Evolutionary conservation across 2,329 filamentous ascomycete genomes (phyloP).

Genomic region (Monosporascus sp.): DNA sequence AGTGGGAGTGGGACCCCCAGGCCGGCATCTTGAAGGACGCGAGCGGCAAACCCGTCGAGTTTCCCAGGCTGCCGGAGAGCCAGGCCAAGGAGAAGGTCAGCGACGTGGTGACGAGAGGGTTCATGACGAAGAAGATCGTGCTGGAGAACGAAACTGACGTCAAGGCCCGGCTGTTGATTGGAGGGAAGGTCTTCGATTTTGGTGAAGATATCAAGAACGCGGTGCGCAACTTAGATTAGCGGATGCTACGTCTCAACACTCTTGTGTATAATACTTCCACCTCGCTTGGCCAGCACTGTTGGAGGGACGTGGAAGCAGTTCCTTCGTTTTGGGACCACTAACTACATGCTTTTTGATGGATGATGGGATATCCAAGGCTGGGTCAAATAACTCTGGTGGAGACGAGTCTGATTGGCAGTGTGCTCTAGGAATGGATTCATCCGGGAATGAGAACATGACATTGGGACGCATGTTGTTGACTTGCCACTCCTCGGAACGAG

Average conservation of each 20-base stretch:
- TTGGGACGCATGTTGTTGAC: no score
- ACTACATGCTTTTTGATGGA: no score
- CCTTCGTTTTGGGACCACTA: no score
- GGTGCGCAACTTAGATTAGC: not conserved
- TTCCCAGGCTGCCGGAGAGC: conserved; percentile 13
- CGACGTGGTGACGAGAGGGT: conserved; percentile 15
- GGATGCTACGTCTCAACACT: not conserved
- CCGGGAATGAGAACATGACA: no score
- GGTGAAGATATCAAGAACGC: conserved; percentile 16
- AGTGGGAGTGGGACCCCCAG: conserved; percentile 24
- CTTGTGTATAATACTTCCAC: not conserved
- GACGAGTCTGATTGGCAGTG: no score
- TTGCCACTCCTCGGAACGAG: no score
- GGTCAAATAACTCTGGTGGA: no score
- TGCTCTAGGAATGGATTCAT: no score
- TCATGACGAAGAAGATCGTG: conserved; percentile 23
- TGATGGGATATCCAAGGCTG: no score
- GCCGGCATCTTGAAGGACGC: conserved; percentile 14
- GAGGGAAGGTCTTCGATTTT: conserved; percentile 22
- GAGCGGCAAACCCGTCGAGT: conserved; percentile 13
- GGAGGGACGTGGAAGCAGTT: no score
- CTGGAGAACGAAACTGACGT: conserved; percentile 22
- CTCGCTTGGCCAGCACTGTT: no score
- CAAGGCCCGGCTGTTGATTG: conserved; percentile 17
- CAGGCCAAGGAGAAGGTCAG: conserved; percentile 5